Base-by-base conservation (phyloP, 352 stramenopile species). In the Globisporangium spiculum region DNA sequence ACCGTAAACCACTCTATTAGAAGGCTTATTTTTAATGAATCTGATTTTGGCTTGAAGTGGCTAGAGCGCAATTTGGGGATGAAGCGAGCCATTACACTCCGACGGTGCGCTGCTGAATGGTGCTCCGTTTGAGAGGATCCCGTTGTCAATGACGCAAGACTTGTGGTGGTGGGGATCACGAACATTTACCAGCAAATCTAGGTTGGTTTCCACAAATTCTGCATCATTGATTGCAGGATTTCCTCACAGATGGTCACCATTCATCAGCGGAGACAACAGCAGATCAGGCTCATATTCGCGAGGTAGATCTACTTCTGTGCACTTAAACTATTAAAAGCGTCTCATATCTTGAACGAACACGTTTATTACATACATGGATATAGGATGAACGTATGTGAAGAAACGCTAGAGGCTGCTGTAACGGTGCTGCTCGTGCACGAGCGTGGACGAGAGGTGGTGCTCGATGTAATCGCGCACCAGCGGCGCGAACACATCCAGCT, bases 381-480 rank as follows among this genome's bases (percentile, higher is more conserved):
- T 34, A 1, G 22, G 10, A 3, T 4, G 6, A 22, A 22, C 7
- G 4, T 36, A 36, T 24, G 22, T 12, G 50, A 9, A 41, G 16
- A n/a, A 16, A 46, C 36, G 50, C 22, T 80, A 92, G 0, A 92
- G 70, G 20, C 79, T 92, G 76, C 82, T 92, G 75, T 95, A 93
- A 72, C 87, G 85, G 58, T 92, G 82, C 65, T 90, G 79, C 66
- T 95, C 85, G 59, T 86, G 76, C 65, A 80, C 65, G 44, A 95
- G 72, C 20, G 79, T 72, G 48, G 70, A 72, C 41, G 72, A 59
- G 38, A 94, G 75, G 66, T 89, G 70, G n/a, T 85, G 75, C 53
- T 94, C 86, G 26, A 94, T 66, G 70, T 84, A 90, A 32, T 91
- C 77, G 44, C 83, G 80, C 20, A 96, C 75, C 7, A 94, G 69